phyloP scores from a whole-genome alignment of 371 early-diverging fungal genomes.

The Mucor sp. region DNA sequence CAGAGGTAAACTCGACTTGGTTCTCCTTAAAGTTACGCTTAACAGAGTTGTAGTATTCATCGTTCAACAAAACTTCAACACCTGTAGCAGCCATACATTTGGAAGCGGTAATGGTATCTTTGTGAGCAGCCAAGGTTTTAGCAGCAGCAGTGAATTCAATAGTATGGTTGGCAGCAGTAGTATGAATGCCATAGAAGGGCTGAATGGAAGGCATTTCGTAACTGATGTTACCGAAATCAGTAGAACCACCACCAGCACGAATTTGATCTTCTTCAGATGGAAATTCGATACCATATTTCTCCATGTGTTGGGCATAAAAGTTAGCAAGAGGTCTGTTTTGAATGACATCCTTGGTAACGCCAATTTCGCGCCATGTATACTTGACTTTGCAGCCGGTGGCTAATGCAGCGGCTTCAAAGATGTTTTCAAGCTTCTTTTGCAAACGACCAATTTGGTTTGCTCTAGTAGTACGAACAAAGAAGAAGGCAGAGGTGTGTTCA shows the following conservation, averaged over 20 bases:
- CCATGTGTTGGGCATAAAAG: slow-evolving; percentile 60
- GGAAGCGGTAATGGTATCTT: slow-evolving; percentile 47
- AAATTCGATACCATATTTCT: slow-evolving; percentile 47
- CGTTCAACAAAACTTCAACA: slow-evolving; percentile 24
- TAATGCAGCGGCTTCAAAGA: slow-evolving; percentile 70
- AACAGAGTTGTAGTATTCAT: slow-evolving; percentile 20
- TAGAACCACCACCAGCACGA: slow-evolving; percentile 50
- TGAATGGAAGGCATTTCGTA: slow-evolving; percentile 55
- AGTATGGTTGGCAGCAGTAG: slow-evolving; percentile 63
- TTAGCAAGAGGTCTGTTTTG: slow-evolving; percentile 61
- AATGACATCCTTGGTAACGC: slow-evolving; percentile 43
- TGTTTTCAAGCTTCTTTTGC: slow-evolving; percentile 50
- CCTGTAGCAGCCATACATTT: slow-evolving; percentile 31
- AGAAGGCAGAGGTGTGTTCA: slow-evolving; percentile 60
- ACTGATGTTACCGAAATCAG: slow-evolving; percentile 82
- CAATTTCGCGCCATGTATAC: slow-evolving; percentile 56
- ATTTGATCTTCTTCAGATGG: slow-evolving; percentile 41
- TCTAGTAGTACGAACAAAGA: slow-evolving; percentile 63
- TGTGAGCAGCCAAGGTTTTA: slow-evolving; percentile 60
- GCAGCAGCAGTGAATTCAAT: slow-evolving; percentile 65
- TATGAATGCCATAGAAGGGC: slow-evolving; percentile 46
- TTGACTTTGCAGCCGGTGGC: slow-evolving; percentile 76
- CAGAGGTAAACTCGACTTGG: slow-evolving; percentile 7
- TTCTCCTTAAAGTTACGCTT: slow-evolving; percentile 19
- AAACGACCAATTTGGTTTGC: slow-evolving; percentile 50